Evolutionary conservation across 805 yeast genomes (phyloP), one percentile per base, ranked within the genome.

Genomic region (Yarrowia porcina): DNA sequence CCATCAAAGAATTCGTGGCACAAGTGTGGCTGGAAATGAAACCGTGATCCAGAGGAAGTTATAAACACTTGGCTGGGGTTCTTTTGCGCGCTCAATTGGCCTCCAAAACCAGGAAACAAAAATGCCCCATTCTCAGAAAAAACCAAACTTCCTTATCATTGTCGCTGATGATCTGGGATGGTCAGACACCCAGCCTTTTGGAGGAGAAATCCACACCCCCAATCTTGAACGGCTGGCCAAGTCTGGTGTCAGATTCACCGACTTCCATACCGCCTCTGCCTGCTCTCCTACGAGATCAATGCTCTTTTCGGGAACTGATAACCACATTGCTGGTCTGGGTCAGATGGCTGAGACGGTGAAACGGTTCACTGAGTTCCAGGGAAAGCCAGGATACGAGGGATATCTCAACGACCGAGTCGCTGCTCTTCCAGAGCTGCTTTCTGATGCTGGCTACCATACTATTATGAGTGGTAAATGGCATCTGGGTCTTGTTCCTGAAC

Each of bases 271-370:
- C 2, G 87, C 86, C 7, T 77, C 86, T 1, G 86, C 87, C 0
- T 83, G 87, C 66, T 83, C 87, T 2, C 87, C 87, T 7, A 83
- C 87, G 0, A 72, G 87, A 64, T 82, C 86, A 10, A 83, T 83
- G 83, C 74, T 83, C 2, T 72, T 83, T 35, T 79, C 84, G 0
- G 88, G 87, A 2, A 82, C 86, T 1, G 86, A 83, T 67, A 83
- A 83, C 69, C 86, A 83, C 65, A 79, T 82, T 69, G 85, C 85
- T n/a, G 86, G 86, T 1, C 68, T 82, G 56, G 85, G 85, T 6
- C 84, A 81, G 66, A 82, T 82, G 85, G 79, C 77, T 2, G 85
- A 82, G 67, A 79, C 77, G 67, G 75, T 77, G 0, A 65, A 71
- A 30, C 67, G 72, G 18, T 67, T 71, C 32, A 80, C 83, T 13